Evolutionary conservation across 768 basidiomycete species (phyloP).

Genomic region (Trametes cubensis): DNA sequence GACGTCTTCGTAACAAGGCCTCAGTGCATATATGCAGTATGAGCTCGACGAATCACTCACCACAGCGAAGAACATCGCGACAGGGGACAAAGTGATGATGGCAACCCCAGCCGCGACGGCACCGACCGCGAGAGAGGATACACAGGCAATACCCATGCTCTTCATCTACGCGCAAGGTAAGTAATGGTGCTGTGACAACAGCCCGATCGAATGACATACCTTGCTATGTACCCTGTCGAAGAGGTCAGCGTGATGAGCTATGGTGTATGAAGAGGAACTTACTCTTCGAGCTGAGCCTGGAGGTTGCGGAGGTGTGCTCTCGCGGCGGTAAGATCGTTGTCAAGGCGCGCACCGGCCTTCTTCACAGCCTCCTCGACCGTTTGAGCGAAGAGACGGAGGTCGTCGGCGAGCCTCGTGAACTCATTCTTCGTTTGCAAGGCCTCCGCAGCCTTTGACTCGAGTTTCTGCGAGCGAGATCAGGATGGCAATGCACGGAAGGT

Average conservation of each 20-base stretch:
- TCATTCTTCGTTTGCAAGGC: background rate
- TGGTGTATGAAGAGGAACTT: background rate
- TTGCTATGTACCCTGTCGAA: background rate
- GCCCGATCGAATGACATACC: background rate
- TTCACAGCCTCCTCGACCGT: background rate
- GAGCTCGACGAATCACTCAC: background rate
- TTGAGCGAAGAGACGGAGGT: background rate
- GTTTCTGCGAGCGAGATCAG: background rate
- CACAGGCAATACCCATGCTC: background rate
- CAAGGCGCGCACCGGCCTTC: background rate
- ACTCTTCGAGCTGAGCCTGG: background rate
- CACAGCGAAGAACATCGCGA: background rate
- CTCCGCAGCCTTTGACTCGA: background rate
- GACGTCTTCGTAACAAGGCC: background rate
- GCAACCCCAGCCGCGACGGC: background rate
- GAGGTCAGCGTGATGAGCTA: background rate
- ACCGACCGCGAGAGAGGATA: background rate
- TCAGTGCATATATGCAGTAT: background rate
- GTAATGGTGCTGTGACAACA: background rate
- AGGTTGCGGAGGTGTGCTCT: background rate
- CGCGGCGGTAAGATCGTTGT: background rate
- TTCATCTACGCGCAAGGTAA: background rate
- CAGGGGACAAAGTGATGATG: background rate
- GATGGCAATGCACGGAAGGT: background rate
- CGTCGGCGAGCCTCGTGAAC: background rate